Base-by-base conservation (phyloP, 257 asterid genomes). In the Jacaranda mimosifolia region DNA sequence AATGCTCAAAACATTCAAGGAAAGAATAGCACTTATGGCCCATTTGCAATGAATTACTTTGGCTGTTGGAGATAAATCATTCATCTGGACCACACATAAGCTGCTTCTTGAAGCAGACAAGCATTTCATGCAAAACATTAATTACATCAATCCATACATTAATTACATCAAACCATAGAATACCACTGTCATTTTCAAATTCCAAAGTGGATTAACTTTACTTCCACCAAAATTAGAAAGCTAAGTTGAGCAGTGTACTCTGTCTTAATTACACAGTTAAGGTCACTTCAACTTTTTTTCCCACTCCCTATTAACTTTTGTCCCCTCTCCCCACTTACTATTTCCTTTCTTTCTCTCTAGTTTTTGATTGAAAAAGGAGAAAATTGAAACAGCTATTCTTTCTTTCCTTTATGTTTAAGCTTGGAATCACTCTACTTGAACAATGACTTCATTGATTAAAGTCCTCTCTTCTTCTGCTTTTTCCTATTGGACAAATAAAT, bases 361-460 rank as follows among this genome's bases (percentile, higher is more conserved):
- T 55, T 56, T 45, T 57, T 26, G 46, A 36, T 58, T 6, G 14
- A 59, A 26, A 56, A 60, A 26, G 32, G 32, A 26, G 32, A 26
- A 26, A 26, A 26, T 26, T 26, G 32, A 26, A 26, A 26, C 32
- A 26, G 32, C 32, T 26, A 26, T 52, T 46, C 5, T 9, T 57
- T 45, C n/a, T 42, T 55, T 64, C 58, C 73, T 67, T 75, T 75
- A 32, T 53, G 6, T 59, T 75, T 45, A 68, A 60, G 84, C 60
- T 80, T 80, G 74, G 80, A 68, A 80, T 68, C 76, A 66, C 63
- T 70, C 77, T 48, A 46, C 21, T 52, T 38, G 77, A 60, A 66
- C 79, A 80, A 76, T 51, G 73, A 64, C 52, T 63, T 68, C 63
- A 75, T 42, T 68, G 70, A 66, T 66, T 68, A 52, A 71, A 78